Base-by-base conservation (phyloP, 768 basidiomycete genomes). In the Rhizopogon vesiculosus region DNA sequence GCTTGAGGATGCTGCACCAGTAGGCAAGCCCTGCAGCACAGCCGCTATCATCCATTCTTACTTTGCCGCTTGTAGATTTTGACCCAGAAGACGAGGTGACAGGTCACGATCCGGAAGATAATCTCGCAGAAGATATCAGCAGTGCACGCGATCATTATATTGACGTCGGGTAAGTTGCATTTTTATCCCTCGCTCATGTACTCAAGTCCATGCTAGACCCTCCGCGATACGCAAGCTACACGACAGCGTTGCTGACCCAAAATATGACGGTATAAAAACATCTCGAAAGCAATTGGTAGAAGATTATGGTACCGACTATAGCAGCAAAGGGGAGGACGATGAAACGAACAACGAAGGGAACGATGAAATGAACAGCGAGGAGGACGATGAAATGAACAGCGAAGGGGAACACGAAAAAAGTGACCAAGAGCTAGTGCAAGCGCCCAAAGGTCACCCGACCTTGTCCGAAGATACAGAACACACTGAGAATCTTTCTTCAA, bases 131-230 rank as follows among this genome's bases (percentile, higher is more conserved):
- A 42, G 58, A 69, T 39, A 22, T 15, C 22, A 68, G 62, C 40
- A 75, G 72, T 13, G 77, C 73, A 0, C 77, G 87, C 62, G 86
- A 86, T 61, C 93, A 96, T 70, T 97, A 96, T 69, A 65, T 92
- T 42, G 84, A 89, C 62, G 90, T 95, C 40, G 91, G 90, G 90
- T 93, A 67, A 57, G 82, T 72, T 28, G 45, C 38, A 33, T 53
- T 56, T 33, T 52, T 46, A 25, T 46, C 42, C 49, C 48, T 35
- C 33, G n/a, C 16, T 19, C 31, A 22, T 50, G 22, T 52, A 40
- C 56, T 40, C 43, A 45, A 46, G 41, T 60, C 56, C 54, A 38
- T 53, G 38, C 57, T 58, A 93, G 90, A 3, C 84, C 83, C 9
- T 93, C 91, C 56, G 70, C 78, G 33, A 66, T 96, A 51, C 80